Conservation (phyloP, 208 protist genomes). For the Trypanosoma mega region DNA sequence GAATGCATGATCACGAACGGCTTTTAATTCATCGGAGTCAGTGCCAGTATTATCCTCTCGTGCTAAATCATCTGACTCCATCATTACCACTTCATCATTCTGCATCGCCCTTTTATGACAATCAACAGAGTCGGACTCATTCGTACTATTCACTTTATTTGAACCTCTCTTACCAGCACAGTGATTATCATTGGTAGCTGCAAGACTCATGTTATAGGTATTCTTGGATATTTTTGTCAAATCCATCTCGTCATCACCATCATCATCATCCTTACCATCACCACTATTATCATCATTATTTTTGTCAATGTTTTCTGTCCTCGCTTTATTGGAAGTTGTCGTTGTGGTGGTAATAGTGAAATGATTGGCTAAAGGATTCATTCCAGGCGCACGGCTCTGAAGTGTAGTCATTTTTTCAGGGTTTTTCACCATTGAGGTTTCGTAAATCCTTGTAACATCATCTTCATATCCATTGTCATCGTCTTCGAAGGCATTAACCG, state of each 20-base stretch:
- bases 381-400: no score
- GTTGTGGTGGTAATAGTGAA: no score
- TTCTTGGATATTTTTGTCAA: background rate
- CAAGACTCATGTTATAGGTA: background rate
- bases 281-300: background rate
- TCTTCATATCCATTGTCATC: no score
- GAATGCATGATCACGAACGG: conserved; percentile 71
- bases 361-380: no score
- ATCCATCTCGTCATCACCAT: background rate
- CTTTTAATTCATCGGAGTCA: conserved; percentile 33
- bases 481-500: no score
- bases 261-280: background rate
- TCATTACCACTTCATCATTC: conserved; percentile 13
- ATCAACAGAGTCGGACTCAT: no score
- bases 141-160: no score
- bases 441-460: conserved; percentile 4
- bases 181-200: background rate
- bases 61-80: conserved; percentile 4
- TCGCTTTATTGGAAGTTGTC: no score
- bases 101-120: no score
- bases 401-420: conserved; percentile 2
- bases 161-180: no score
- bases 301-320: no score
- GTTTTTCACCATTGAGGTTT: background rate
- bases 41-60: conserved; percentile 4